A percentile compares a stretch with the other conserved stretches of the same genome.
phyloP scores from a whole-genome alignment of 1,284 basidiomycete genomes.

The Trichosporon inkin region DNA sequence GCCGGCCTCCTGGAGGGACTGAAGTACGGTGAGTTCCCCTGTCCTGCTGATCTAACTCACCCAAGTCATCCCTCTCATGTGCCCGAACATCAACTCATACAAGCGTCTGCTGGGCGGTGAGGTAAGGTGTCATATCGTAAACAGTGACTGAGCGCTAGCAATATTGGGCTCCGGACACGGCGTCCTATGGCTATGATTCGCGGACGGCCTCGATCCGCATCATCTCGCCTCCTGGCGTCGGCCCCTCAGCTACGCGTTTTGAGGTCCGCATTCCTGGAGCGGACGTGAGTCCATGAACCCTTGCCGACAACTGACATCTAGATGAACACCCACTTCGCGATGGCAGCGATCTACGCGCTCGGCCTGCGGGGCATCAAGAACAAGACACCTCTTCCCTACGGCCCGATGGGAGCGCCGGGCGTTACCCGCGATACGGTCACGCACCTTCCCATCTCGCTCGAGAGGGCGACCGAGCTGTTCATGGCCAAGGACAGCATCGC shows the following conservation, averaged over 20 bases:
- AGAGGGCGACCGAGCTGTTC: constrained; percentile 73
- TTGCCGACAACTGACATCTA: constrained; percentile 17
- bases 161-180: constrained; percentile 90
- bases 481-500: constrained; percentile 73
- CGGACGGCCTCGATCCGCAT: constrained; percentile 86
- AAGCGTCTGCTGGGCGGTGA: constrained; percentile 94
- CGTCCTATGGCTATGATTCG: constrained; percentile 87
- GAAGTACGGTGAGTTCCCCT: constrained; percentile 63
- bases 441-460: constrained; percentile 72
- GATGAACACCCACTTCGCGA: constrained; percentile 77
- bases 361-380: constrained; percentile 83
- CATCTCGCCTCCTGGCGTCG: constrained; percentile 80
- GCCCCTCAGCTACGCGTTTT: constrained; percentile 73
- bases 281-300: constrained; percentile 61
- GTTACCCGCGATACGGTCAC: constrained; percentile 53
- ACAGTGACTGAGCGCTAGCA: constrained; percentile 45
- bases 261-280: constrained; percentile 93
- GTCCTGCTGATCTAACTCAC: not conserved
- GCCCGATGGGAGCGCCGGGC: constrained; percentile 59
- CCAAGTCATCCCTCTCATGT: constrained; percentile 56
- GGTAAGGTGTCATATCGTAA: constrained; percentile 34
- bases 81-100: constrained; percentile 95
- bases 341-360: constrained; percentile 78
- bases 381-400: constrained; percentile 63
- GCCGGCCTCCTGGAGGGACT: constrained; percentile 85